These are phyloP conservation scores for Fusarium sp. DNA, from an alignment of 2,329 filamentous ascomycete species.

Conservation along the genomic window DNA sequence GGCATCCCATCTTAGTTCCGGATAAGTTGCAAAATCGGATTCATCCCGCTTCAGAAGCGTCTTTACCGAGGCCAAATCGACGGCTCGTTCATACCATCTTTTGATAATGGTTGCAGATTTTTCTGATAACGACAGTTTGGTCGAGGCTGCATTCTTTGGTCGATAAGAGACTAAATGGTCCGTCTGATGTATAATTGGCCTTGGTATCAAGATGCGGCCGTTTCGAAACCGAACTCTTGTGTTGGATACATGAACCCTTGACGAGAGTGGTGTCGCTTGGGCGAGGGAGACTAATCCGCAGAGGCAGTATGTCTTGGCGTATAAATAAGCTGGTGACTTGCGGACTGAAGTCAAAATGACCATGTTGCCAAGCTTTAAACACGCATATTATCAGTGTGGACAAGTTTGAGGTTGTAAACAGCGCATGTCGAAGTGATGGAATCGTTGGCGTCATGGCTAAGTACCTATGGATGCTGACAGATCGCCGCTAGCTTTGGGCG, in stretches of 20 bases:
- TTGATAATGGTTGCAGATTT: neutral
- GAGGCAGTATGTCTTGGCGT: conserved; percentile 42
- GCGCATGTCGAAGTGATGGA: neutral
- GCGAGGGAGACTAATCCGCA: conserved; percentile 43
- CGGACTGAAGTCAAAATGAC: conserved; percentile 41
- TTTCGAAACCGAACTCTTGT: neutral
- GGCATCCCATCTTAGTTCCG: conserved; percentile 41
- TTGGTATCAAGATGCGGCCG: neutral
- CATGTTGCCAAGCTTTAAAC: conserved; percentile 16
- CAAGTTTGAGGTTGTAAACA: neutral
- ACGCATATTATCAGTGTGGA: neutral
- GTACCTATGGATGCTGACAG: too few relatives aligned
- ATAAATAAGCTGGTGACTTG: conserved; percentile 45
- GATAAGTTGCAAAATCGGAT: conserved; percentile 30
- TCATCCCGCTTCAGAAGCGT: conserved; percentile 22
- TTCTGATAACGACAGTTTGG: neutral
- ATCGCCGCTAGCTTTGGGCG: neutral
- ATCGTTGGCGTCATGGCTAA: conserved; percentile 27
- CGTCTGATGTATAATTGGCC: neutral
- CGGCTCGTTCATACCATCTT: conserved; percentile 37
- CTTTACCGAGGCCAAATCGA: conserved; percentile 37
- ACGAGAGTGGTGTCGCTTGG: conserved; percentile 41
- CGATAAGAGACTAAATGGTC: fast-evolving
- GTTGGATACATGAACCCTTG: conserved; percentile 14
- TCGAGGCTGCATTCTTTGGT: fast-evolving